These are phyloP conservation scores for Brasenia schreberi DNA, from an alignment of 164 flowering plant species.

Conservation along the genomic window DNA sequence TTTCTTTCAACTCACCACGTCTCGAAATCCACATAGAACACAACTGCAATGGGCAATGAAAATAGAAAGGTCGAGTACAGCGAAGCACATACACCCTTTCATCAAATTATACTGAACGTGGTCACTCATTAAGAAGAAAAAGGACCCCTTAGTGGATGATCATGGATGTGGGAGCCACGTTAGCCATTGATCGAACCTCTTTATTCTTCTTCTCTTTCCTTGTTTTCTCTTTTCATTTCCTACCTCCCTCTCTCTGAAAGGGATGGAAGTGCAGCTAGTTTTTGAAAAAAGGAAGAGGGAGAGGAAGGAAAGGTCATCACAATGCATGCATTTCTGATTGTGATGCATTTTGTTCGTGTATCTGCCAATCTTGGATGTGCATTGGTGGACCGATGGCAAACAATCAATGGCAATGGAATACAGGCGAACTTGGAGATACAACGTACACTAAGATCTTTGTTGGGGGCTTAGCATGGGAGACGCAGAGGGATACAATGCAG, in stretches of 20 bases:
- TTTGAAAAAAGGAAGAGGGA: conserved; percentile 18
- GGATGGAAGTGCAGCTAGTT: conserved; percentile 35
- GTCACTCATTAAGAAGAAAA: conserved; percentile 14
- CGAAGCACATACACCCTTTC: conserved; percentile 33
- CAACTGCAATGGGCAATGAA: background rate
- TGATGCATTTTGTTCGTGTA: background rate
- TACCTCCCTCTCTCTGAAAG: conserved; percentile 42
- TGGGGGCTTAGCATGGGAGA: conserved; percentile 72
- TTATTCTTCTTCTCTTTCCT: conserved; percentile 11
- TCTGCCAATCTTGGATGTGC: too few relatives aligned
- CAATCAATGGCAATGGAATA: conserved; percentile 33
- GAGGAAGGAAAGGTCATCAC: conserved; percentile 6
- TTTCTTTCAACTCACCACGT: conserved; percentile 3
- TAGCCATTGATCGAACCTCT: conserved; percentile 6
- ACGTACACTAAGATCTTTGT: conserved; percentile 56
- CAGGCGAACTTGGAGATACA: conserved; percentile 33
- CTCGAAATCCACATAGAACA: too few relatives aligned
- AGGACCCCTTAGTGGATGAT: conserved; percentile 25
- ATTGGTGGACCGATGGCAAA: conserved; percentile 45
- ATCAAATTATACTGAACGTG: conserved; percentile 5
- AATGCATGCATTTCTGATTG: background rate
- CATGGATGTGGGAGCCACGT: conserved; percentile 12
- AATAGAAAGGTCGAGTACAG: conserved; percentile 13
- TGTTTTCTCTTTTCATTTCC: conserved; percentile 3
- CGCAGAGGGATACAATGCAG: conserved; percentile 50